Evolutionary conservation across 495 filamentous ascomycete species (phyloP).

Genomic region (Penicillium nucicola): DNA sequence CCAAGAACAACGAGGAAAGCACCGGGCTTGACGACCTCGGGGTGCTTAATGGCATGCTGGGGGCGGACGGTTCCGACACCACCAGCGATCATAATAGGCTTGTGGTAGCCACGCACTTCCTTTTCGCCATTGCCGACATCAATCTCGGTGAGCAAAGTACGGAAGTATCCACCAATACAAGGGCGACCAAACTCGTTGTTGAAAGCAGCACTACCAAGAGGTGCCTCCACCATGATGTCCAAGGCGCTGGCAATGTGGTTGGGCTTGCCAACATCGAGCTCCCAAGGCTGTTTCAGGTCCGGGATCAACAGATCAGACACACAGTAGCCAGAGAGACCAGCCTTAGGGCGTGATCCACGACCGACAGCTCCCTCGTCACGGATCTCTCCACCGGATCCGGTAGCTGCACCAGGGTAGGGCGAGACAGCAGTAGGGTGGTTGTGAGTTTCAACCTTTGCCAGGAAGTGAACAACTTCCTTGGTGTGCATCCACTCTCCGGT

Average conservation of each 20-base stretch:
- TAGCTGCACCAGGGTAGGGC: conserved; percentile 78
- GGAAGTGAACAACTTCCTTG: conserved; percentile 83
- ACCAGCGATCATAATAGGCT: conserved; percentile 98
- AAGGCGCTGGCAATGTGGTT: conserved; percentile 87
- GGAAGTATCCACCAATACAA: conserved; percentile 82
- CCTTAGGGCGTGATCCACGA: conserved; percentile 87
- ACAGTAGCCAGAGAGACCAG: conserved; percentile 87
- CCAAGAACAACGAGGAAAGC: conserved; percentile 89
- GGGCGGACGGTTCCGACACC: conserved; percentile 95
- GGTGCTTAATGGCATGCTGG: conserved; percentile 82
- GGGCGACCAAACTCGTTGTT: conserved; percentile 99
- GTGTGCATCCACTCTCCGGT: conserved; percentile 83
- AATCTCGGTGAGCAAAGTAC: conserved; percentile 73
- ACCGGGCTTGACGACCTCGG: conserved; percentile 71
- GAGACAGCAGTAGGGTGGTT: conserved; percentile 97
- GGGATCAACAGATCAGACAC: conserved; percentile 93
- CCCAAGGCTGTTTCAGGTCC: conserved; percentile 78
- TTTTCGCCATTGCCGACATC: conserved; percentile 55
- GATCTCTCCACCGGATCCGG: conserved; percentile 92
- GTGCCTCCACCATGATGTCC: conserved; percentile 96
- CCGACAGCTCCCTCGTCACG: conserved; percentile 94
- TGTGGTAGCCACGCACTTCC: conserved; percentile 90
- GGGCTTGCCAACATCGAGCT: conserved; percentile 84
- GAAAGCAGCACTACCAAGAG: conserved; percentile 88
- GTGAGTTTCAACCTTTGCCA: conserved; percentile 97